Conservation (phyloP, 345 rosid species). For the Durio zibethinus region DNA sequence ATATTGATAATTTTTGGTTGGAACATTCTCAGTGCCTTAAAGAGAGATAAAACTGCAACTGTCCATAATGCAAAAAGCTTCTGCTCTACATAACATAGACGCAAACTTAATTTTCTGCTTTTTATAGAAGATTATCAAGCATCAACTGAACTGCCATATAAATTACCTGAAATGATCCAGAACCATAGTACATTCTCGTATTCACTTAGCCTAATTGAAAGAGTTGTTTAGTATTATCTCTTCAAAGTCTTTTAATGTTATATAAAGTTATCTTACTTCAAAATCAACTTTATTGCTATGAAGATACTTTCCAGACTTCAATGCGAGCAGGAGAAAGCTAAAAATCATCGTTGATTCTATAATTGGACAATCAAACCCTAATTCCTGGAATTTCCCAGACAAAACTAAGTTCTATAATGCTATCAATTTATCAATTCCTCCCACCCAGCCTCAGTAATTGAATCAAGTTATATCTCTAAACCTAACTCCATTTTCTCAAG, state of each 20-base stretch:
- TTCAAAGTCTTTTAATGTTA: not conserved
- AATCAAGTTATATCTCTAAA: not conserved
- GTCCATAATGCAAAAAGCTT: not conserved
- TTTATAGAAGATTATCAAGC: not conserved
- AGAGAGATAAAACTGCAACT: not conserved
- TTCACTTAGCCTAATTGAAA: not conserved
- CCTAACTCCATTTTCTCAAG: not conserved
- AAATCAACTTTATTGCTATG: not conserved
- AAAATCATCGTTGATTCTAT: not conserved
- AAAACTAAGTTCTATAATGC: not conserved
- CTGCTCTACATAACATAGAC: not conserved
- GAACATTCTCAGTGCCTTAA: not conserved
- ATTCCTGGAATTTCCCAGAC: not conserved
- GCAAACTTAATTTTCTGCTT: not conserved
- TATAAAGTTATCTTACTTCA: conserved; percentile 1
- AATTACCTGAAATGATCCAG: not conserved
- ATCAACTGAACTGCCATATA: not conserved
- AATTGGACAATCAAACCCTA: conserved; percentile 3
- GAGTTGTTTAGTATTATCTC: not conserved
- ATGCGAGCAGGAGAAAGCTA: not conserved
- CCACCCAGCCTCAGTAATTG: not conserved
- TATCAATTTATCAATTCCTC: not conserved
- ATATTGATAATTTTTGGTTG: not conserved
- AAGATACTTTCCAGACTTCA: not conserved
- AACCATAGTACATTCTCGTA: not conserved